A percentile compares a stretch with the other conserved stretches of the same genome.
These are phyloP conservation scores for Albophoma yamanashiensis DNA, from an alignment of 2,329 filamentous ascomycete species.

Conservation along the genomic window DNA sequence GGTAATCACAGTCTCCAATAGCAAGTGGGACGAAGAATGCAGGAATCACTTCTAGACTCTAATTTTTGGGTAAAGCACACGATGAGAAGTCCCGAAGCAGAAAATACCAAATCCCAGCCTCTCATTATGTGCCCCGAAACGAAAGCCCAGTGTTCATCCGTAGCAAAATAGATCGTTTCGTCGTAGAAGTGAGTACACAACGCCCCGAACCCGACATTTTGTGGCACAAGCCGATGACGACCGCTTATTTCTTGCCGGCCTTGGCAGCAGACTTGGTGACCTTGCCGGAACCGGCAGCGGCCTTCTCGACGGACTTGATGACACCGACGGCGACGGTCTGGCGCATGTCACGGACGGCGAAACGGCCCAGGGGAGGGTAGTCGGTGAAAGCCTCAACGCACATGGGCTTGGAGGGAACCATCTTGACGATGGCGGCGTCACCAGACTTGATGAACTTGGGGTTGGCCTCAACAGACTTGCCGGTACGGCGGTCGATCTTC, in stretches of 20 bases:
- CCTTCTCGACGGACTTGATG: constrained; percentile 79
- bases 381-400: constrained; percentile 99
- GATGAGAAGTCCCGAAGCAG: constrained; percentile 28
- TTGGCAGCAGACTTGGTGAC: constrained; percentile 64
- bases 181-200: constrained; percentile 33
- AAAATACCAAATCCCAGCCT: constrained; percentile 27
- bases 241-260: constrained; percentile 62
- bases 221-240: constrained; percentile 12
- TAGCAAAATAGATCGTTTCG: constrained; percentile 31
- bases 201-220: constrained; percentile 11
- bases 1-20: background rate
- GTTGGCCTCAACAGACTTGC: constrained; percentile 82
- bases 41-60: constrained; percentile 35
- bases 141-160: constrained; percentile 32
- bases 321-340: constrained; percentile 88
- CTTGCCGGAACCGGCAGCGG: constrained; percentile 46
- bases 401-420: constrained; percentile 99
- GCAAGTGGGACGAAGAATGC: constrained; percentile 5
- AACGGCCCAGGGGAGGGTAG: constrained; percentile 98
- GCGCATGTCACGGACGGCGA: constrained; percentile 99
- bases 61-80: constrained; percentile 36
- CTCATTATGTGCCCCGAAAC: constrained; percentile 31
- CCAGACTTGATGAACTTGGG: constrained; percentile 99
- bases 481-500: constrained; percentile 99
- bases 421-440: constrained; percentile 99